Evolutionary conservation across 2,329 filamentous ascomycete species (phyloP), one percentile per base, ranked within the genome.

Genomic region (Curvularia eragrostidis): DNA sequence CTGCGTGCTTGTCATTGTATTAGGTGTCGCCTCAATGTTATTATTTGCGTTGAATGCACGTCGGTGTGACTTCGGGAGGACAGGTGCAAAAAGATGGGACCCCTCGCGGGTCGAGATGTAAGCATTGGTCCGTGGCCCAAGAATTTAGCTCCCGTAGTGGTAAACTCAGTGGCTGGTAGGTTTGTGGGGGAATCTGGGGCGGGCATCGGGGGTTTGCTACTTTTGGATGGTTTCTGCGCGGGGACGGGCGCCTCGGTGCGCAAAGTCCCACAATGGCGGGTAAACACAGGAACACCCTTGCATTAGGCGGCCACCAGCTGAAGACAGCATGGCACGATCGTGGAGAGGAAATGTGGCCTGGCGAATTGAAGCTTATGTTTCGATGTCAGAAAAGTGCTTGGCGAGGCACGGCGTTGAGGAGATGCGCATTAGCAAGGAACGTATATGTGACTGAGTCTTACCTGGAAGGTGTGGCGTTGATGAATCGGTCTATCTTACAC

Each of bases 121-220:
- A 26, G 54, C 26, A 39, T 52, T 56, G 30, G 50, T 55, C 24
- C 36, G 4, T 59, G 32, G 58, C 41, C 63, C 56, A 48, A 38
- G 9, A 36, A n/a, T 36, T 2, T 70, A 71, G 55, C 49, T 49
- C 56, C 48, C 50, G 46, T 48, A 48, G 56, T 30, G 28, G 24
- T 58, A 44, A 54, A 66, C 62, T 65, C 62, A 60, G 55, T 49
- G 52, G 48, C 54, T 50, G 56, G 39, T 48, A 59, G 56, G 36
- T 57, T 62, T 61, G 46, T 61, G 48, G 39, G 30, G 58, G 41
- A 44, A 23, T 55, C 53, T 32, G 55, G 49, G 15, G 18, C 65
- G 68, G 69, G 65, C 72, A 65, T 64, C 71, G 71, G 71, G 38
- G 8, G 19, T 72, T 64, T 69, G 41, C 66, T 55, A 5, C 4